Base-by-base conservation (phyloP, 805 yeast species). In the Ogataea ganodermae region DNA sequence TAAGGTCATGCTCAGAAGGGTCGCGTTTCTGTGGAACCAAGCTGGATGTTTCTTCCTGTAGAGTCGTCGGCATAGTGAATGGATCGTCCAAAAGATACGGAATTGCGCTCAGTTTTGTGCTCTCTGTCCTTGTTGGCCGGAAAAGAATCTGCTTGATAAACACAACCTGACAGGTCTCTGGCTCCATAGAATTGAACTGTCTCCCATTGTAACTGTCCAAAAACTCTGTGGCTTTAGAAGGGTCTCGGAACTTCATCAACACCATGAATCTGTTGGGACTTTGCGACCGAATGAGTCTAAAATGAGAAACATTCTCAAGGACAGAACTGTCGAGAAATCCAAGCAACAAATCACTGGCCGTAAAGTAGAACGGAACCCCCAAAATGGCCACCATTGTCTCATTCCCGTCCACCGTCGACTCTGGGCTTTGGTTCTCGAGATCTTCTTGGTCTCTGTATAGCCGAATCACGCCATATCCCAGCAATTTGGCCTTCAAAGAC, bases 351-450 rank as follows among this genome's bases (percentile, higher is more conserved):
- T 90, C 97, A 20, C 89, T 84, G 0, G 92, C 87, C 0, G 96
- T 83, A 65, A 90, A 84, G 62, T 90, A 91, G 9, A 86, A 81
- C 0, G 97, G 97, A 0, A 90, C 83, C 0, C 95, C 90, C n/a
- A 89, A 65, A 16, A 89, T 86, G 1, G 92, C 82, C 3, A 88
- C 79, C 68, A 86, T 84, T 1, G 89, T 78, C 28, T 77, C 81
- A 59, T 83, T 85, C 0, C 81, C 81, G 3, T 68, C 32, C 4
- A 56, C 55, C 20, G 44, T 43, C 7, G 36, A 36, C 30, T 50
- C 35, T 3, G 43, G 51, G 3, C 44, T 33, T 7, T 55, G 60
- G 7, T 59, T 49, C 26, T 57, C 56, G 7, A 59, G 50, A 13
- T 61, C 57, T 23, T 71, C 78, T 18, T 75, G 74, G 44, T 83